Evolutionary conservation across 2,329 filamentous ascomycete genomes (phyloP), one percentile per base, ranked within the genome.

Genomic region (Diaporthe vexans): DNA sequence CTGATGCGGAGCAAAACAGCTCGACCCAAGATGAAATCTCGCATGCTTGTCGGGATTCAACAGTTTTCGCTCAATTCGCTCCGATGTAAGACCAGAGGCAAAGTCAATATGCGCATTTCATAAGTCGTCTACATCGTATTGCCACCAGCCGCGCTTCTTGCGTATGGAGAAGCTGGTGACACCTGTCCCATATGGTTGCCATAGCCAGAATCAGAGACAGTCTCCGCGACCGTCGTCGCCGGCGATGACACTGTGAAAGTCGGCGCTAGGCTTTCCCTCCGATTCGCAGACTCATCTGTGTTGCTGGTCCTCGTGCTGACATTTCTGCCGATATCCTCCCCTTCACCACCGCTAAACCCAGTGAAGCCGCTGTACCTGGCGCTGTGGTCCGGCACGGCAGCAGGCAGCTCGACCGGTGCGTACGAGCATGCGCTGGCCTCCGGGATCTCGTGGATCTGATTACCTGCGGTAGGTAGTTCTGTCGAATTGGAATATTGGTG

Each of bases 261-360:
- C 48, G 63, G 63, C 48, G 48, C 63, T 9, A 35, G 29, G 24
- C 63, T 68, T 17, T 68, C 63, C n/a, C 63, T 68, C 63, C 63
- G 54, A 9, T 8, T 48, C 24, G 15, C 40, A 43, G 63, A 68
- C 33, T 48, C 33, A n/a, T 54, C 63, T 35, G 63, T 68, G 48
- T 68, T 54, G 63, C 63, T 68, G 46, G 63, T 68, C n/a, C 63
- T 52, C 29, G 63, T 68, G 33, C 63, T 68, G n/a, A 54, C 48
- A 19, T 68, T 68, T 6, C 63, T 68, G n/a, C 48, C 48, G 26
- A 68, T 21, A 9, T 68, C 63, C n/a, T 68, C 63, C 13, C 46
- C 63, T 21, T 68, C 46, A 24, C 48, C 63, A 9, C 48, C 63
- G 33, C 63, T 67, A 21, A 67, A 67, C 11, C 46, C 63, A 15